phyloP scores from a whole-genome alignment of 1,284 basidiomycete genomes.

The Takashimella koratensis region DNA sequence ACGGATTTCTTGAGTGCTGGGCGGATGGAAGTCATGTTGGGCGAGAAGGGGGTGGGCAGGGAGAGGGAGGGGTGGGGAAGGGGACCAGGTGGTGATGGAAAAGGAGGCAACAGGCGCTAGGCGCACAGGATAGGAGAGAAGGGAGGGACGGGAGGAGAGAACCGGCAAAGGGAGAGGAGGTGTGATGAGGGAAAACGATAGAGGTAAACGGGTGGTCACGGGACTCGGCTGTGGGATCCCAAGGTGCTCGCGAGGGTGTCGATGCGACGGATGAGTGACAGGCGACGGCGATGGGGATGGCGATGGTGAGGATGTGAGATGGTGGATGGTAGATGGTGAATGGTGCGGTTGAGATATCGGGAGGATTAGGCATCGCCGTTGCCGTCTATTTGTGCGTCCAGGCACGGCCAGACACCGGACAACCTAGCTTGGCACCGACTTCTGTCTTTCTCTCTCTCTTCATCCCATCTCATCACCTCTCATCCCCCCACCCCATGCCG shows the following conservation, averaged over 20 bases:
- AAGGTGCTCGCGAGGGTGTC: background rate
- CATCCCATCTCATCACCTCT: no score
- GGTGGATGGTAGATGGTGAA: no score
- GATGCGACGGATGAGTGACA: no score
- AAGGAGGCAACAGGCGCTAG: background rate
- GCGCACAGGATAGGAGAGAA: background rate
- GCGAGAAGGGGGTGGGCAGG: background rate
- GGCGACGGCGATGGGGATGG: no score
- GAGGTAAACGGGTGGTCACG: background rate
- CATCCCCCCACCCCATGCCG: constrained; percentile 66
- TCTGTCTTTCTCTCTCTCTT: no score
- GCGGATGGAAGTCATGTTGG: constrained; percentile 4
- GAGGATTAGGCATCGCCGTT: no score
- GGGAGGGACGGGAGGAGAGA: background rate
- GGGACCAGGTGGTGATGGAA: background rate
- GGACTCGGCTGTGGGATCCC: background rate
- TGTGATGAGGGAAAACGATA: background rate
- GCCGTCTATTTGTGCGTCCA: no score
- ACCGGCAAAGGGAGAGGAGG: background rate
- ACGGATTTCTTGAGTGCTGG: constrained; percentile 9
- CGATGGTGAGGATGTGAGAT: no score
- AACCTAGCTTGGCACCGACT: no score
- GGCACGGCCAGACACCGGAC: no score
- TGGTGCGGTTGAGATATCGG: no score
- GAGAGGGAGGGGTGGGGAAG: background rate